Evolutionary conservation across 768 basidiomycete species (phyloP).

Genomic region (Boletus edulis): DNA sequence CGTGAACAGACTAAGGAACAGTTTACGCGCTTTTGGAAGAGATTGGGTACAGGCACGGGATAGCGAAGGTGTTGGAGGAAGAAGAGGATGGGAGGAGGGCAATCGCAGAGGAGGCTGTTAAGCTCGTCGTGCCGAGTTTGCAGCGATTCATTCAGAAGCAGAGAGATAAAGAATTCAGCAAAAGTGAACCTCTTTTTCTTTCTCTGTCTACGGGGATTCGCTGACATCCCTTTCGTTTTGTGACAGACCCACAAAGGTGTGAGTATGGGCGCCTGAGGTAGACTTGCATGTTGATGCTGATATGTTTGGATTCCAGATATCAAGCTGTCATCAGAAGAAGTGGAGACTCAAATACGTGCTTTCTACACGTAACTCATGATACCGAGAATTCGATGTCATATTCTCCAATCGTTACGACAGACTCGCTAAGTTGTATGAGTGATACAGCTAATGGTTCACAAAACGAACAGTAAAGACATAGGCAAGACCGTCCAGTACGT

Average conservation of each 20-base stretch:
- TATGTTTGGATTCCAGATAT: slow-evolving; percentile 51
- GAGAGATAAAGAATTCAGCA: slow-evolving; percentile 80
- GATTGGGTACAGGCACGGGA: slow-evolving; percentile 68
- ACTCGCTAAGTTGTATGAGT: too few species aligned
- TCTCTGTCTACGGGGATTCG: background rate
- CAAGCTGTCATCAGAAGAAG: slow-evolving; percentile 71
- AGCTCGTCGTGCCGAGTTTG: slow-evolving; percentile 72
- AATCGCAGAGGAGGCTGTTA: slow-evolving; percentile 71
- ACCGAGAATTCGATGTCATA: too few species aligned
- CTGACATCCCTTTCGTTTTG: background rate
- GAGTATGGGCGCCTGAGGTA: slow-evolving; percentile 14
- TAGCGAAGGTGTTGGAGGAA: slow-evolving; percentile 69
- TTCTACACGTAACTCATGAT: slow-evolving; percentile 44
- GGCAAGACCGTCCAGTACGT: too few species aligned
- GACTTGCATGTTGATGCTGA: slow-evolving; percentile 4
- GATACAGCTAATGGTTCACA: too few species aligned
- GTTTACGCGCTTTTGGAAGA: slow-evolving; percentile 83
- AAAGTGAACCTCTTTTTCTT: slow-evolving; percentile 48
- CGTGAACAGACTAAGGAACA: slow-evolving; percentile 73
- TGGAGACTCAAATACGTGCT: slow-evolving; percentile 64
- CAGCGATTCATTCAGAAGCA: slow-evolving; percentile 74
- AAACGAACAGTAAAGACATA: too few species aligned
- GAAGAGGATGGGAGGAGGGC: slow-evolving; percentile 57
- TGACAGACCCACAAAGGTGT: slow-evolving; percentile 54
- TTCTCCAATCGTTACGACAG: too few species aligned